These are phyloP conservation scores for Gentiana straminea DNA, from an alignment of 257 asterid species.

Conservation along the genomic window DNA sequence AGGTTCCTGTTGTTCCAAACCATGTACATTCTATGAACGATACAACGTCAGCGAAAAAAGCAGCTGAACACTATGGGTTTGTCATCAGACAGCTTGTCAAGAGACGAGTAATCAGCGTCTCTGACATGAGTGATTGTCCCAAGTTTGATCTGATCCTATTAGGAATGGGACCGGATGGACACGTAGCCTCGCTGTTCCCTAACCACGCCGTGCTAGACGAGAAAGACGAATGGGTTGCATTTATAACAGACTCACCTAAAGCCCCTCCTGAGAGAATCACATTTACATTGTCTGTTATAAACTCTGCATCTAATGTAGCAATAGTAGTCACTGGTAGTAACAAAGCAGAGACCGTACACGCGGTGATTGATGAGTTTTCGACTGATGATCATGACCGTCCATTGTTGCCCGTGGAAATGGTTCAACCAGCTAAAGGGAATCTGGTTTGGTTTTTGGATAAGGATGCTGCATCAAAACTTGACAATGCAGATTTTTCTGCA, in stretches of 20 bases:
- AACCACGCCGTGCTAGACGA: slow-evolving; percentile 25
- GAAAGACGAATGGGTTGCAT: slow-evolving; percentile 54
- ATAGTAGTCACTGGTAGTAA: slow-evolving; percentile 33
- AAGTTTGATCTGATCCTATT: slow-evolving; percentile 56
- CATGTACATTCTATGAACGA: slow-evolving; percentile 80
- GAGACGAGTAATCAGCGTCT: slow-evolving; percentile 55
- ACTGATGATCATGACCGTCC: slow-evolving; percentile 22
- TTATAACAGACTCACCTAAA: slow-evolving; percentile 51
- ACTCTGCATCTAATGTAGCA: slow-evolving; percentile 52
- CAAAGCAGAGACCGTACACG: slow-evolving; percentile 51
- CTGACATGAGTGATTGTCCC: slow-evolving; percentile 47
- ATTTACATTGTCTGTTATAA: slow-evolving; percentile 52
- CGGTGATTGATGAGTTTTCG: slow-evolving; percentile 29
- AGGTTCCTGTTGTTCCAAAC: slow-evolving; percentile 78
- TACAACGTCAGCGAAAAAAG: slow-evolving; percentile 67
- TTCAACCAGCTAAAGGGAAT: slow-evolving; percentile 53
- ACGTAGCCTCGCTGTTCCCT: slow-evolving; percentile 60
- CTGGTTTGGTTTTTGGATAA: slow-evolving; percentile 80
- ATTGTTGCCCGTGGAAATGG: slow-evolving; percentile 55
- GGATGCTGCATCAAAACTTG: slow-evolving; percentile 64
- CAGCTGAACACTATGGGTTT: slow-evolving; percentile 79
- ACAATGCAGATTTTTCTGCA: slow-evolving; percentile 31
- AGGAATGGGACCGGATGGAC: slow-evolving; percentile 64
- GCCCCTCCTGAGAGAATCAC: slow-evolving; percentile 64
- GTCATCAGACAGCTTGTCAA: slow-evolving; percentile 71